These are phyloP conservation scores for Emiliania huxleyi DNA, from an alignment of 78 protist species.

Conservation along the genomic window DNA sequence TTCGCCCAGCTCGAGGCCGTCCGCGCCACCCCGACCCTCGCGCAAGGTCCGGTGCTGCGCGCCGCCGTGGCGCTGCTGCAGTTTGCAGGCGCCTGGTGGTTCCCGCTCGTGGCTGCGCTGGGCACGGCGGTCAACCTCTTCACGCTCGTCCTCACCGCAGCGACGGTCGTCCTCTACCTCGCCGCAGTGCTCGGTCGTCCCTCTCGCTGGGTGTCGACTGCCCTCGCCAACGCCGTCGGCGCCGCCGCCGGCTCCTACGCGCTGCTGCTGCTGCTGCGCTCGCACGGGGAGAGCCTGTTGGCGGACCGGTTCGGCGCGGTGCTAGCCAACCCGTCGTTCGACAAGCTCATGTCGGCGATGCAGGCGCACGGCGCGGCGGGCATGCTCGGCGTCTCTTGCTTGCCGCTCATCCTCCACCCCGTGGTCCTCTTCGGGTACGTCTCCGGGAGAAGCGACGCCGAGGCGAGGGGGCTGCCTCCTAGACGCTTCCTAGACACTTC, in stretches of 20 bases:
- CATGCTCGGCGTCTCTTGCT: not conserved
- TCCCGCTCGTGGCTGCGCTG: not conserved
- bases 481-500: too few relatives aligned
- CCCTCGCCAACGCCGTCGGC: not conserved
- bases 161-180: not conserved
- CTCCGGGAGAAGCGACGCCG: too few relatives aligned
- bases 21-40: not conserved
- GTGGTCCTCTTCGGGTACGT: not conserved
- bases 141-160: not conserved
- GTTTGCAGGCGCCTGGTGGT: not conserved
- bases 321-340: not conserved
- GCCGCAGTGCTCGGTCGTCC: not conserved
- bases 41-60: not conserved
- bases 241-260: not conserved
- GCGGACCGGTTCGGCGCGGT: not conserved
- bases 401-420: conserved; percentile 4
- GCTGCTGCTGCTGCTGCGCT: not conserved
- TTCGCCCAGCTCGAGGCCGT: not conserved
- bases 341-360: not conserved
- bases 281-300: not conserved
- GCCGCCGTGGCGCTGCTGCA: not conserved
- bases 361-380: not conserved
- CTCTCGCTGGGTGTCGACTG: not conserved
- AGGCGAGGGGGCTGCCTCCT: too few relatives aligned
- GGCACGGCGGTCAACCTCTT: not conserved